phyloP scores from a whole-genome alignment of 2,329 filamentous ascomycete genomes.

The Purpureocillium lavendulum region DNA sequence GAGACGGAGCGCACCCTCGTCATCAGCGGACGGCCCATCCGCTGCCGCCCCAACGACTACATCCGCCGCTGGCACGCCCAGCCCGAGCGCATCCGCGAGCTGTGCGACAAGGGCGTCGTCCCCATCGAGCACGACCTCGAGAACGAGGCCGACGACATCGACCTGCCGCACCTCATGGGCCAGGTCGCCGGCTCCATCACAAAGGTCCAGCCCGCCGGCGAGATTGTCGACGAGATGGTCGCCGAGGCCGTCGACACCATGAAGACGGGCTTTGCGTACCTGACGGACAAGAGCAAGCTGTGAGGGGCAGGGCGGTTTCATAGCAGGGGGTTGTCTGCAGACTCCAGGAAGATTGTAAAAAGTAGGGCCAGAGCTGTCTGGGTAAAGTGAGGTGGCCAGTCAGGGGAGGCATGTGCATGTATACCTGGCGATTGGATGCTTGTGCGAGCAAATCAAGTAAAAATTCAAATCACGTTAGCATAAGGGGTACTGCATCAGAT shows the following conservation, averaged over 20 bases:
- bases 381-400: too few relatives aligned
- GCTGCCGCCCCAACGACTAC: constrained; percentile 77
- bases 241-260: constrained; percentile 62
- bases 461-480: too few relatives aligned
- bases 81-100: constrained; percentile 64
- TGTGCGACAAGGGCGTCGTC: constrained; percentile 70
- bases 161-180: constrained; percentile 86
- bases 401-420: too few relatives aligned
- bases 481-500: too few relatives aligned
- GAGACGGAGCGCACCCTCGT: constrained; percentile 80
- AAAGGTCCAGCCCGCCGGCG: constrained; percentile 69
- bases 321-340: too few relatives aligned
- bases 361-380: too few relatives aligned
- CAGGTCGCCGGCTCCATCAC: constrained; percentile 76
- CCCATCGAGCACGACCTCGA: constrained; percentile 80
- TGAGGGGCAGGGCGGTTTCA: constrained; percentile 20
- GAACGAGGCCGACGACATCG: constrained; percentile 64
- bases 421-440: too few relatives aligned
- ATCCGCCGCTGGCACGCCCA: constrained; percentile 71
- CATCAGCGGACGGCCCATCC: constrained; percentile 70
- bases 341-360: too few relatives aligned
- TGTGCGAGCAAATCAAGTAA: too few relatives aligned
- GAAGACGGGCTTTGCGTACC: constrained; percentile 51
- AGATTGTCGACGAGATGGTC: constrained; percentile 91
- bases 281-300: constrained; percentile 37